Evolutionary conservation across 208 protist species (phyloP), one percentile per base, ranked within the genome.

Genomic region (Porcisia deanei): DNA sequence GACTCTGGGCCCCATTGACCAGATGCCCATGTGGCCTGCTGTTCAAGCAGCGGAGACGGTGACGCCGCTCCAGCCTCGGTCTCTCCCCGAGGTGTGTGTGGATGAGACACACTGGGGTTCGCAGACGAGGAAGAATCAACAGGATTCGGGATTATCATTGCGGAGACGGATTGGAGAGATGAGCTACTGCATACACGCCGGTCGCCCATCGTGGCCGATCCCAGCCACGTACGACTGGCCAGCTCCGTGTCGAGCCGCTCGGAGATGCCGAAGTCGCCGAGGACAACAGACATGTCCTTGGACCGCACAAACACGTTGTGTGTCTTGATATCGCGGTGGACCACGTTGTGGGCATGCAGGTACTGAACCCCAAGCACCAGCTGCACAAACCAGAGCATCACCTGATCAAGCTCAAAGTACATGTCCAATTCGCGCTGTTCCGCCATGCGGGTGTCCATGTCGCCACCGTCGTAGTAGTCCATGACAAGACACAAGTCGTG

Each of bases 381-480:
- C 73, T 95, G 81, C 76, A 87, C 86, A 73, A 98, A 94, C 87
- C 91, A 95, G 73, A 88, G 75, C 91, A 98, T 94, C 5, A 92
- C 83, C 57, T 83, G 76, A 22, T 85, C 79, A 9, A 95, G 72
- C 25, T 80, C 55, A 34, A 97, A 84, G 79, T 95, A 97, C 71
- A 76, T 71, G 72, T 94, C 87, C 47, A 78, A 75, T 43, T 96
- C 90, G 0, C 88, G 83, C 71, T 92, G 90, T n/a, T 64, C 74
- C 12, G 81, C 70, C 49, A 97, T 65, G 49, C 90, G 63, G 14
- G 83, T 67, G 75, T 93, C 87, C 58, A 98, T 83, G 83, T 98
- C 96, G 3, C 96, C 94, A 57, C 93, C 93, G 76, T 89, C 89
- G 83, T 96, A 96, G 85, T 95, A 97, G 43, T 98, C 92, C 91